phyloP scores from a whole-genome alignment of 441 rosid species.

The Viola pubescens region DNA sequence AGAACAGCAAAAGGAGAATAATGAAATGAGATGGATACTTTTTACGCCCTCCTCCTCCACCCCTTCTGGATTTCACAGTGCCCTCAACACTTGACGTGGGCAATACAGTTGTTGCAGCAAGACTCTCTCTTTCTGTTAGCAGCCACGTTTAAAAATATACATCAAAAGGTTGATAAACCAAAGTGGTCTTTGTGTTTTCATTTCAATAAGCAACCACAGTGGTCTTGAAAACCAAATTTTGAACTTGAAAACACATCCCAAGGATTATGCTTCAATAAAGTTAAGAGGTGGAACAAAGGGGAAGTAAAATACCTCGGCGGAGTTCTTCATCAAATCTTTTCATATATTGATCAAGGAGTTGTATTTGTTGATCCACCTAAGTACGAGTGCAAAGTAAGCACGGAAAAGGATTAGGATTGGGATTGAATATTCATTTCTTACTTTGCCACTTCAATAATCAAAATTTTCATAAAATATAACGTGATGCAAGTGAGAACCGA shows the following conservation, averaged over 20 bases:
- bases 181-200: neutral
- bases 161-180: neutral
- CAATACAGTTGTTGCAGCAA: constrained; percentile 33
- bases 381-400: constrained; percentile 14
- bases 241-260: neutral
- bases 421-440: too few relatives aligned
- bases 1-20: constrained; percentile 14
- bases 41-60: constrained; percentile 93
- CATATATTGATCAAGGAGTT: constrained; percentile 87
- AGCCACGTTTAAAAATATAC: neutral
- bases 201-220: too few relatives aligned
- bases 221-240: too few relatives aligned
- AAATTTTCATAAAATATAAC: too few relatives aligned
- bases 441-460: too few relatives aligned
- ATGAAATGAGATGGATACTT: constrained; percentile 42
- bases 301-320: constrained; percentile 50
- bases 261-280: neutral
- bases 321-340: constrained; percentile 71
- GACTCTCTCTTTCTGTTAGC: constrained; percentile 52
- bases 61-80: constrained; percentile 51
- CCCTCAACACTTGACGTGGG: constrained; percentile 40
- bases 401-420: neutral
- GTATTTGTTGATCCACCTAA: constrained; percentile 93
- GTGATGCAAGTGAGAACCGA: too few relatives aligned
- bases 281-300: neutral